Conservation (phyloP, 306 rosid species). For the Cercis canadensis region DNA sequence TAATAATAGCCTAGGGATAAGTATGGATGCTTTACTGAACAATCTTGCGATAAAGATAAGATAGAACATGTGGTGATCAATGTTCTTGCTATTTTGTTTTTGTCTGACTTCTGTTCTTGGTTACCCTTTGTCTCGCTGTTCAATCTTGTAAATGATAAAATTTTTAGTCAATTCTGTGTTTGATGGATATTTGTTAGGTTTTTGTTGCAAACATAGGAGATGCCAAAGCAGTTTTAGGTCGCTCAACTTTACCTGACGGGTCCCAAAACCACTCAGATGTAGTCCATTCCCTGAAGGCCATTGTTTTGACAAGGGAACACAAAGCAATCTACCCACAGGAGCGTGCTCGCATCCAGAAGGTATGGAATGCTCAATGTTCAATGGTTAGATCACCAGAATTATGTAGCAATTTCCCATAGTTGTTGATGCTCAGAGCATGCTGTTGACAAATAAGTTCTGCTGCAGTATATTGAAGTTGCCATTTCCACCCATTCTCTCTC, state of each 20-base stretch:
- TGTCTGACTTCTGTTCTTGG: slow-evolving; percentile 23
- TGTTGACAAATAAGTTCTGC: slow-evolving; percentile 19
- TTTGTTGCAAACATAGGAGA: slow-evolving; percentile 87
- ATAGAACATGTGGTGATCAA: background rate
- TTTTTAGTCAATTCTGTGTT: slow-evolving; percentile 14
- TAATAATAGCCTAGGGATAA: slow-evolving; percentile 13
- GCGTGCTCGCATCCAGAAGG: slow-evolving; percentile 92
- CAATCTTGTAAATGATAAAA: background rate
- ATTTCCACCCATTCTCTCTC: no score
- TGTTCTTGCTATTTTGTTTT: slow-evolving; percentile 7
- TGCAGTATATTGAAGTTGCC: slow-evolving; percentile 20
- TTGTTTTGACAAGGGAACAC: slow-evolving; percentile 91
- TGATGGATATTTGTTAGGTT: slow-evolving; percentile 56
- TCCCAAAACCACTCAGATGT: slow-evolving; percentile 53
- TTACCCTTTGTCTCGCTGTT: background rate
- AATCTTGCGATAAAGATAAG: slow-evolving; percentile 14
- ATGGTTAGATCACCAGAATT: slow-evolving; percentile 24
- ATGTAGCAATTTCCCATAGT: slow-evolving; percentile 18
- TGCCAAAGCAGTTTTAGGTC: slow-evolving; percentile 91
- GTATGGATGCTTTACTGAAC: background rate
- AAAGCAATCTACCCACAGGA: slow-evolving; percentile 88
- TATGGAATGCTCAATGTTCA: slow-evolving; percentile 39
- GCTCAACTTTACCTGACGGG: slow-evolving; percentile 57
- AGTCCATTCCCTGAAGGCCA: slow-evolving; percentile 65
- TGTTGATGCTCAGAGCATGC: slow-evolving; percentile 18